These are phyloP conservation scores for Penicillium bovifimosum DNA, from an alignment of 495 filamentous ascomycete species.

Conservation along the genomic window DNA sequence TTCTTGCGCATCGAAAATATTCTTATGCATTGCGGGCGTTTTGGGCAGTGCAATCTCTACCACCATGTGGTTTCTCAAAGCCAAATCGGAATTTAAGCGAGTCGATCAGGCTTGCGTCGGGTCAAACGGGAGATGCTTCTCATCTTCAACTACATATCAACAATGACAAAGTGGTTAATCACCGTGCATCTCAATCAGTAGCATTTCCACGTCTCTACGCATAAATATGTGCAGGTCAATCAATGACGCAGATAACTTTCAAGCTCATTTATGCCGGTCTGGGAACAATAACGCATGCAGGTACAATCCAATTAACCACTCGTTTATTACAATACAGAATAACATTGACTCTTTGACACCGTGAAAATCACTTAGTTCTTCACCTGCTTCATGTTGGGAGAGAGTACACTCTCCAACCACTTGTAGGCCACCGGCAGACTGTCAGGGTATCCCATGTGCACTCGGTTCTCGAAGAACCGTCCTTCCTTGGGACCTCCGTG, in stretches of 20 bases:
- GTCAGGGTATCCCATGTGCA: constrained; percentile 63
- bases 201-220: not conserved
- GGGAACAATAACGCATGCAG: not conserved
- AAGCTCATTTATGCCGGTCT: too few species aligned
- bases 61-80: constrained; percentile 6
- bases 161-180: not conserved
- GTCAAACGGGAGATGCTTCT: not conserved
- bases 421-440: constrained; percentile 33
- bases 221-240: not conserved
- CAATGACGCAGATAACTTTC: too few species aligned
- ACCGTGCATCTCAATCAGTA: not conserved
- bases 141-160: not conserved
- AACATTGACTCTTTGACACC: not conserved
- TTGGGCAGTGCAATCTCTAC: constrained; percentile 10
- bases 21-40: constrained; percentile 30
- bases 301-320: not conserved
- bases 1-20: constrained; percentile 6
- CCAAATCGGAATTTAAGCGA: constrained; percentile 5
- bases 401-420: constrained; percentile 36
- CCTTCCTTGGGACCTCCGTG: constrained; percentile 71
- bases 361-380: constrained; percentile 19
- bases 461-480: constrained; percentile 53
- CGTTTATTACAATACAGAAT: not conserved
- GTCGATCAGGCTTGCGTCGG: not conserved
- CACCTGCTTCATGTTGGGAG: constrained; percentile 13